These are phyloP conservation scores for Fomes fomentarius DNA, from an alignment of 1,284 basidiomycete genomes.

Conservation along the genomic window DNA sequence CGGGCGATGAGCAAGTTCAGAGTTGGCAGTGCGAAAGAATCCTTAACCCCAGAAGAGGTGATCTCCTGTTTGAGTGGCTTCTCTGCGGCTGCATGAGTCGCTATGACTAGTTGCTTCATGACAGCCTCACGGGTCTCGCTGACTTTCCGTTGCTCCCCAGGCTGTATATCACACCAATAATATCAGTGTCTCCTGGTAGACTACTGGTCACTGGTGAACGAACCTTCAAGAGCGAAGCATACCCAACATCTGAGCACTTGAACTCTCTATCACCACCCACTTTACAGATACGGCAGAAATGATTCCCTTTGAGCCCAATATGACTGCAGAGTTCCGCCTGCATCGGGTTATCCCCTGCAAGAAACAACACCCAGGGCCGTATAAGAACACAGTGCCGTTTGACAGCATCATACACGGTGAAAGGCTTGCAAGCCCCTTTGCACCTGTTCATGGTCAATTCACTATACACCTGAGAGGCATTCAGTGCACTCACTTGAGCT, in stretches of 20 bases:
- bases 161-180: too few relatives aligned
- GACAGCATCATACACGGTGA: slow-evolving; percentile 24
- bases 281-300: slow-evolving; percentile 30
- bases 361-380: neutral
- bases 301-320: slow-evolving; percentile 9
- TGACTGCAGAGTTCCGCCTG: slow-evolving; percentile 33
- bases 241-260: neutral
- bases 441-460: slow-evolving; percentile 43
- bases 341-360: slow-evolving; percentile 29
- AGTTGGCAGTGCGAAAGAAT: neutral
- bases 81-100: neutral
- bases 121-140: neutral
- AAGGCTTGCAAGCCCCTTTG: slow-evolving; percentile 27
- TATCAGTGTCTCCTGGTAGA: too few relatives aligned
- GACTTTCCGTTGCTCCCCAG: too few relatives aligned
- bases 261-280: slow-evolving; percentile 28
- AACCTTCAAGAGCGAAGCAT: too few relatives aligned
- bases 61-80: slow-evolving; percentile 7
- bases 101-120: neutral
- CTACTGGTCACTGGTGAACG: too few relatives aligned
- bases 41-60: slow-evolving; percentile 3
- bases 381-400: neutral
- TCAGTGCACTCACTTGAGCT: neutral
- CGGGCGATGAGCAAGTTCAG: slow-evolving; percentile 5
- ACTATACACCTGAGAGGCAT: too few relatives aligned